These are phyloP conservation scores for Podospora australis DNA, from an alignment of 495 filamentous ascomycete genomes.

Conservation along the genomic window DNA sequence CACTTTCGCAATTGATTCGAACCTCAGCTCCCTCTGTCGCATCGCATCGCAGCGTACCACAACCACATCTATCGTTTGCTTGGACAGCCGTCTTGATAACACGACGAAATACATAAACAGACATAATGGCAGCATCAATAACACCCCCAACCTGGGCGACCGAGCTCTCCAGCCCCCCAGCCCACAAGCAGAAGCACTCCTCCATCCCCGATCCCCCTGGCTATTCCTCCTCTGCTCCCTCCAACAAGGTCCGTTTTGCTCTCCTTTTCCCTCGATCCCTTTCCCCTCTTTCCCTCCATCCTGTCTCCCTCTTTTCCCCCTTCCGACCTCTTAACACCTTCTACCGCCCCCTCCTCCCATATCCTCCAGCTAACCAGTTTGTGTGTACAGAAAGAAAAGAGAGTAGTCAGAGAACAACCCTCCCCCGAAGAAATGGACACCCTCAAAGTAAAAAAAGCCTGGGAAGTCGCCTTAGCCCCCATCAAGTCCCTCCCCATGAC, in stretches of 20 bases:
- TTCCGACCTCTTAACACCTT: not conserved
- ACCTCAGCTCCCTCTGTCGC: not conserved
- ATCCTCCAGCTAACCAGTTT: too few relatives aligned
- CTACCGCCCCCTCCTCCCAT: not conserved
- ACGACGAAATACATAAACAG: too few relatives aligned
- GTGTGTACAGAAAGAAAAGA: slow-evolving; percentile 39
- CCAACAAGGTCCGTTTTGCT: slow-evolving; percentile 43
- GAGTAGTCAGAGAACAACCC: slow-evolving; percentile 44
- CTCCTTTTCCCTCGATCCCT: not conserved
- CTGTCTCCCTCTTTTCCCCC: not conserved
- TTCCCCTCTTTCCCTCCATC: too few relatives aligned
- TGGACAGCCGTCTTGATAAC: too few relatives aligned
- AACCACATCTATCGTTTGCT: not conserved
- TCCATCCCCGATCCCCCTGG: slow-evolving; percentile 83
- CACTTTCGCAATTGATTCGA: slow-evolving; percentile 1
- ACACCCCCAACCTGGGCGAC: slow-evolving; percentile 71
- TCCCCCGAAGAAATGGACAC: slow-evolving; percentile 80
- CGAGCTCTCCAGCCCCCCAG: slow-evolving; percentile 63
- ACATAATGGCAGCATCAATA: slow-evolving; percentile 3
- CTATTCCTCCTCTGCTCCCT: slow-evolving; percentile 53
- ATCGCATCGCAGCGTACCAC: not conserved
- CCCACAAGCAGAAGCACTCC: slow-evolving; percentile 47
- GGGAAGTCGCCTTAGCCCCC: slow-evolving; percentile 93
- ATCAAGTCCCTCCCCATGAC: slow-evolving; percentile 97
- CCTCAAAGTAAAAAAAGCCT: slow-evolving; percentile 95